Evolutionary conservation across 257 asterid species (phyloP).

Genomic region (Capsicum rhomboideum): DNA sequence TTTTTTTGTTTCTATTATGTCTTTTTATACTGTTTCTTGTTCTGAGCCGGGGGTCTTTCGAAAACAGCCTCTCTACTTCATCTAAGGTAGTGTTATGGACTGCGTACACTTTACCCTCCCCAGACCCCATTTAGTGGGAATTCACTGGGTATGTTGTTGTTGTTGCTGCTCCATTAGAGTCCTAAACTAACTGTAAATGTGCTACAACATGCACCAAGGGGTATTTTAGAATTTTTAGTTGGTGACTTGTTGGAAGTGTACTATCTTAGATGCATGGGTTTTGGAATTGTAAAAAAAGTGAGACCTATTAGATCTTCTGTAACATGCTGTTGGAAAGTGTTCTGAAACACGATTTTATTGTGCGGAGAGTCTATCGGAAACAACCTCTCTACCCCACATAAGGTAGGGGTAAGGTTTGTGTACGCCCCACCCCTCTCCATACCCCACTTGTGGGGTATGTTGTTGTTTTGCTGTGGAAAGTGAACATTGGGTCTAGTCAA

Average conservation of each 20-base stretch:
- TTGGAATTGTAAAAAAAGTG: background rate
- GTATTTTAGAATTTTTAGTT: background rate
- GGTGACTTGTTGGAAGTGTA: background rate
- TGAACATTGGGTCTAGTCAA: background rate
- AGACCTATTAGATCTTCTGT: background rate
- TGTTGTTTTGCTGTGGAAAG: background rate
- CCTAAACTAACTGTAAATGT: background rate
- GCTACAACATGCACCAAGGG: background rate
- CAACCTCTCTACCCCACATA: background rate
- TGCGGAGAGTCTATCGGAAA: background rate
- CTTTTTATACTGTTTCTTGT: too few relatives aligned
- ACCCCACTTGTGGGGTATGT: background rate
- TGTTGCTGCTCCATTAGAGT: background rate
- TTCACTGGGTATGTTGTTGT: too few relatives aligned
- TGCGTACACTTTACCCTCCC: too few relatives aligned
- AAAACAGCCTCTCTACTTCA: too few relatives aligned
- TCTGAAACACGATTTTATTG: background rate
- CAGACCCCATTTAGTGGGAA: too few relatives aligned
- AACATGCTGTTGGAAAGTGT: background rate
- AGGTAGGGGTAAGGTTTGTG: background rate
- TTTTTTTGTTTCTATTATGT: too few relatives aligned
- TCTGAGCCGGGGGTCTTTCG: too few relatives aligned
- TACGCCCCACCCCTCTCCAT: background rate
- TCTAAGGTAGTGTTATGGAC: too few relatives aligned
- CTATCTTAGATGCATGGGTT: background rate